phyloP scores from a whole-genome alignment of 768 basidiomycete species.

The Termitomyces sp. region DNA sequence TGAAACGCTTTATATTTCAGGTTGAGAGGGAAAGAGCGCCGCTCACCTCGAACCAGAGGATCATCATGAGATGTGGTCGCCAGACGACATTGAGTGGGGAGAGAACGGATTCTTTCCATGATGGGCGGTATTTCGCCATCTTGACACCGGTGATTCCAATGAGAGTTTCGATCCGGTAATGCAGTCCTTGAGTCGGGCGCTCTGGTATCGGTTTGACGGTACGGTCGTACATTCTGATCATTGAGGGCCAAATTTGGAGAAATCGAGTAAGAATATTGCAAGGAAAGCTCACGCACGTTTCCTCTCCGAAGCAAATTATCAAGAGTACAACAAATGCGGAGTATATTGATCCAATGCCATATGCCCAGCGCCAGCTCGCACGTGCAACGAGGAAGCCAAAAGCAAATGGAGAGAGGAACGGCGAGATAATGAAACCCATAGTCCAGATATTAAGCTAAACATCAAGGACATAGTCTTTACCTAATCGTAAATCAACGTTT shows the following conservation, averaged over 20 bases:
- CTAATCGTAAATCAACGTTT: conserved; percentile 17
- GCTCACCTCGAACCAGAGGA: conserved; percentile 34
- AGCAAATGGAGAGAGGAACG: conserved; percentile 56
- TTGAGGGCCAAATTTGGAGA: not conserved
- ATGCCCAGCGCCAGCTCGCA: conserved; percentile 57
- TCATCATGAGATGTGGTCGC: conserved; percentile 39
- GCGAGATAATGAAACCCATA: conserved; percentile 55
- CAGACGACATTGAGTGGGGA: conserved; percentile 36
- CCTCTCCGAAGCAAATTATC: conserved; percentile 41
- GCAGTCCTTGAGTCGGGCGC: conserved; percentile 28
- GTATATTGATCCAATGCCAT: conserved; percentile 66
- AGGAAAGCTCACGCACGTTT: conserved; percentile 51
- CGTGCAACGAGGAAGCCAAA: conserved; percentile 64
- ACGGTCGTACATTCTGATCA: conserved; percentile 44
- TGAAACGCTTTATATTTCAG: not conserved
- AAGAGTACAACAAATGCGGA: conserved; percentile 33
- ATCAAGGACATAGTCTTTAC: not conserved
- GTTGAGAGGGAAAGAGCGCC: not conserved
- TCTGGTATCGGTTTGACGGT: conserved; percentile 35
- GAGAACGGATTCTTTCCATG: conserved; percentile 30
- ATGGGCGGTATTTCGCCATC: conserved; percentile 35
- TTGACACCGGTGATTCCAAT: conserved; percentile 47
- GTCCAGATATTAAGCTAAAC: conserved; percentile 49
- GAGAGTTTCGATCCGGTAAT: conserved; percentile 44
- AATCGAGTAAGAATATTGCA: not conserved